Evolutionary conservation across 1,284 basidiomycete genomes (phyloP), one percentile per base, ranked within the genome.

Genomic region (Puccinia hordei): DNA sequence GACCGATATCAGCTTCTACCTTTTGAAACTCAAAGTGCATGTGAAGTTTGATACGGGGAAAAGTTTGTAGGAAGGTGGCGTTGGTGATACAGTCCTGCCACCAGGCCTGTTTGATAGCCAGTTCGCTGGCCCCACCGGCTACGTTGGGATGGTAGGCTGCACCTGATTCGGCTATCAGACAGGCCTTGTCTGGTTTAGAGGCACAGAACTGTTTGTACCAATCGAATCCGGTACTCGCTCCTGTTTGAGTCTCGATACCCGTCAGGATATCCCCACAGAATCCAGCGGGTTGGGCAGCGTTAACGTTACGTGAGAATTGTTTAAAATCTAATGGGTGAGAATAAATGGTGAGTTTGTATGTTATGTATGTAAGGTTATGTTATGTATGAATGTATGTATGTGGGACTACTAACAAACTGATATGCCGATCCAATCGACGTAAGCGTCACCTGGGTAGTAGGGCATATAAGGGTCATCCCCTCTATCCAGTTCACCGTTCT

Each of bases 131-230:
- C 22, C 82, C 81, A 8, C 74, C 73, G 17, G 76, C 80, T 74
- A 84, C 82, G 79, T 82, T 72, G 19, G 81, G 75, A 78, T 85
- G 84, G 79, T 80, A 85, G 19, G 84, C 84, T 1, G 83, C 83
- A 66, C 84, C 84, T 13, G 82, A 82, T 68, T 85, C 84, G 15
- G 84, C 82, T 72, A 84, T 77, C 19, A 77, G 63, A 77, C 74
- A 77, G 49, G 74, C 74, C 41, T 77, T 77, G 30, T 30, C 35
- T 8, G 74, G 74, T 30, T 77, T 77, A 8, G 55, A 49, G 22
- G 59, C 46, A 55, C 74, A 77, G 35, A 49, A 77, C n/a, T 46
- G 59, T 33, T 77, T 41, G 38, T 77, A 77, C 74, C 63, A 77
- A 15, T 53, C 63, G 24, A 77, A 65, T 5, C 55, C 63, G 0